Evolutionary conservation across 1,139 yeast genomes (phyloP), one percentile per base, ranked within the genome.

Genomic region (Geotrichum phurueaensis): DNA sequence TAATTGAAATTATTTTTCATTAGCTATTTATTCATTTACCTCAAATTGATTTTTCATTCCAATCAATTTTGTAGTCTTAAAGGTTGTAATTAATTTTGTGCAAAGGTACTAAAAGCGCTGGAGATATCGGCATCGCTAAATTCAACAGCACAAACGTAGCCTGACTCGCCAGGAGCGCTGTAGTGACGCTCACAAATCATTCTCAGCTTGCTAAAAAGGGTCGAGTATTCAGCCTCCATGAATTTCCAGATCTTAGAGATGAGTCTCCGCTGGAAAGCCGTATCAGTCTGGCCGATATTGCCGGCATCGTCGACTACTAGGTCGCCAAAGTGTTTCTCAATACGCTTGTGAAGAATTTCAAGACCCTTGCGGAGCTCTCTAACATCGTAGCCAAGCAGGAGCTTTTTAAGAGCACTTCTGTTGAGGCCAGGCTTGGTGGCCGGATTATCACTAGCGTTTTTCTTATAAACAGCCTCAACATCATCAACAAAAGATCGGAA

Each of bases 381-480:
- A 2, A 80, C 72, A 13, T 87, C 84, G 68, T 84, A 85, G 2
- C 80, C 79, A 1, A 79, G 71, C 48, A 87, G 71, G 23, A 88
- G 76, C 48, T 85, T 81, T 65, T 81, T 83, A 63, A 89, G 75
- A 27, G 82, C 80, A 57, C 83, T 80, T 67, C 81, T 81, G 64
- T 83, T 85, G 66, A 84, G 86, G 29, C 87, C 85, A 66, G 85
- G 87, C 64, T 86, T 83, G 65, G 79, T 81, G 1, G 86, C 79
- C 2, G 84, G 84, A 61, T 79, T 78, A n/a, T 76, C 76, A 2
- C 64, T 65, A 1, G 71, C 72, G 52, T 74, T 73, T 59, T 73
- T 74, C 51, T 79, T 77, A 5, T 79, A 71, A 29, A 84, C 72
- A 1, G 81, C 79, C 60, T 85, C 86, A 56, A 87, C 83, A 53